Base-by-base conservation (phyloP, 768 basidiomycete genomes). In the Gloeopeniophorella convolvens region DNA sequence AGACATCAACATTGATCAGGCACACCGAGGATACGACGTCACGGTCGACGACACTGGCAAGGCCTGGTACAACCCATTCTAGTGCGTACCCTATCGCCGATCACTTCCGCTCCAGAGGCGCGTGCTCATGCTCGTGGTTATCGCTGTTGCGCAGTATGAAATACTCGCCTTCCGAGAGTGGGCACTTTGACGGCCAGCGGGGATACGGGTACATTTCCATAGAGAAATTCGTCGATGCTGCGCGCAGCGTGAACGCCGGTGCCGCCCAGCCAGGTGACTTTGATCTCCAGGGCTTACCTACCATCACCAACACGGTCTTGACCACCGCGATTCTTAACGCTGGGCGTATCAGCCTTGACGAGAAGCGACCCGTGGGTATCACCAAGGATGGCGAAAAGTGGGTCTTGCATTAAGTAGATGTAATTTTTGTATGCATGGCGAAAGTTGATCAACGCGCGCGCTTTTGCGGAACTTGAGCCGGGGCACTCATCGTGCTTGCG, bases 141-240 rank as follows among this genome's bases (percentile, higher is more conserved):
- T 34, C 32, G 18, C 28, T 36, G 16, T 35, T 49, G 47, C 24
- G 20, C 64, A 89, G 88, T 70, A 94, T 95, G 86, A 95, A 94
- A 62, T 95, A 95, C 68, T 86, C 89, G 32, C 89, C 90, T 4
- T 90, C 89, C 45, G 89, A 88, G 69, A 85, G 79, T 48, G 93
- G 91, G 5, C 85, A 90, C 68, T 95, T 96, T 63, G 93, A 95
- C 62, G 93, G 93, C 24, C 93, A 94, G 69, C 79, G 85, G 49
- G 92, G 92, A 13, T 96, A 96, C 66, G 93, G 88, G 54, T 82
- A 95, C 65, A 72, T 94, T 60, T 92, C 89, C 15, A 88, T 94
- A 59, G 91, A 91, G 68, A 93, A 88, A 68, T 94, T 94, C 68
- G 72, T 95, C 64, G 90, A 89, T 63, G 88, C 87, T 15, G 81